phyloP scores from a whole-genome alignment of 108 stramenopile species.

The Parietichytrium sp. region DNA sequence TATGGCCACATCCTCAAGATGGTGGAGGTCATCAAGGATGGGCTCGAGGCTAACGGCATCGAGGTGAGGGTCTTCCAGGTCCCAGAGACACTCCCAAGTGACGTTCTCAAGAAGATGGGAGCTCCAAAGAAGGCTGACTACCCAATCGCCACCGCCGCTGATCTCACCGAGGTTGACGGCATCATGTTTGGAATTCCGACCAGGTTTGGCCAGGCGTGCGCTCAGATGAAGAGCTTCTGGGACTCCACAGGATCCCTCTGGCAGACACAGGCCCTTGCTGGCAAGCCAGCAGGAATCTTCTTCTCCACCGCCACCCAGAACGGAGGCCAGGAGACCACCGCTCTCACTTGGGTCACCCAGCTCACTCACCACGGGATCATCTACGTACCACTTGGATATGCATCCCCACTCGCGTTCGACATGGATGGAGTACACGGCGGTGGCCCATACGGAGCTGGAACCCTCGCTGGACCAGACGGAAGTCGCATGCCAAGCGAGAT shows the following conservation, averaged over 20 bases:
- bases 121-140: conserved; percentile 55
- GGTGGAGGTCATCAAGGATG: conserved; percentile 56
- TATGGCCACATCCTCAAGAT: conserved; percentile 65
- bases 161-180: conserved; percentile 65
- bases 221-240: conserved; percentile 54
- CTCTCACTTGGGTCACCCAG: conserved; percentile 51
- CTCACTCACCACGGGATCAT: conserved; percentile 56
- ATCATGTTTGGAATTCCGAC: conserved; percentile 69
- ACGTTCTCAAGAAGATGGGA: conserved; percentile 69
- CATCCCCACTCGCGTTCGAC: conserved; percentile 40
- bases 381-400: conserved; percentile 47
- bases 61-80: conserved; percentile 60
- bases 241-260: conserved; percentile 53
- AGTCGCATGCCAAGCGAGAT: conserved; percentile 43
- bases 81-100: conserved; percentile 66
- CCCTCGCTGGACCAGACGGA: conserved; percentile 50
- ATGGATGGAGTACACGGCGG: conserved; percentile 51
- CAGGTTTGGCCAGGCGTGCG: conserved; percentile 60
- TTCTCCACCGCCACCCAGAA: conserved; percentile 51
- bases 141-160: conserved; percentile 56
- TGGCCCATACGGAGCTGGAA: conserved; percentile 50
- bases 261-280: conserved; percentile 50
- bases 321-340: conserved; percentile 57
- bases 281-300: conserved; percentile 55
- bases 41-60: conserved; percentile 60